A percentile compares a stretch with the other conserved stretches of the same genome.
phyloP scores from a whole-genome alignment of 129 eudicot genomes.

The Pulicaria dysenterica region DNA sequence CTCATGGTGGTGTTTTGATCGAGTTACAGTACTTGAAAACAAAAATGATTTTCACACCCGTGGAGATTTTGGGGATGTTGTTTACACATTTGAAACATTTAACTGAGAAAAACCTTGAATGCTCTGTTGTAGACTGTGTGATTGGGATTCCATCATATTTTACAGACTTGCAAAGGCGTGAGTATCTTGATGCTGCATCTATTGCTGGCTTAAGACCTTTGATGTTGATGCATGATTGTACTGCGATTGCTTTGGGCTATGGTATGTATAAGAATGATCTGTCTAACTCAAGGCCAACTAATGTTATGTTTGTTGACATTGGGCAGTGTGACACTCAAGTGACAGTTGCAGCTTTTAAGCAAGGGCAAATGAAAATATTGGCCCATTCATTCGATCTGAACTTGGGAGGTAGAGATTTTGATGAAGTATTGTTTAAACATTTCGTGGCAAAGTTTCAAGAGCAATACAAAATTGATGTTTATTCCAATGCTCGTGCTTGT shows the following conservation, averaged over 20 bases:
- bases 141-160: conserved; percentile 82
- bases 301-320: conserved; percentile 75
- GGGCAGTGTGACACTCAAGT: conserved; percentile 93
- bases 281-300: conserved; percentile 36
- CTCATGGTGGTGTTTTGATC: conserved; percentile 67
- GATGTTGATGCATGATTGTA: conserved; percentile 76
- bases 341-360: conserved; percentile 64
- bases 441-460: conserved; percentile 61
- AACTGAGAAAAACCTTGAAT: conserved; percentile 67
- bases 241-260: conserved; percentile 84
- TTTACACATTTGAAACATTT: conserved; percentile 67
- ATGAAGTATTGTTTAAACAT: conserved; percentile 62
- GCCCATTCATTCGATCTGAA: conserved; percentile 74
- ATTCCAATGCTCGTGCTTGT: conserved; percentile 61
- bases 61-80: conserved; percentile 79
- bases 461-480: conserved; percentile 60
- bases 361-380: conserved; percentile 61
- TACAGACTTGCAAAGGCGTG: conserved; percentile 72
- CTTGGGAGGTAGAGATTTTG: conserved; percentile 91
- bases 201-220: conserved; percentile 66
- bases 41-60: conserved; percentile 57
- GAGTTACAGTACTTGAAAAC: conserved; percentile 57
- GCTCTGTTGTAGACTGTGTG: conserved; percentile 56
- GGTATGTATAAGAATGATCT: conserved; percentile 78
- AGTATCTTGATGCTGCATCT: conserved; percentile 68